Base-by-base conservation (phyloP, 2,329 filamentous ascomycete genomes). In the Sporothrix schenckii region DNA sequence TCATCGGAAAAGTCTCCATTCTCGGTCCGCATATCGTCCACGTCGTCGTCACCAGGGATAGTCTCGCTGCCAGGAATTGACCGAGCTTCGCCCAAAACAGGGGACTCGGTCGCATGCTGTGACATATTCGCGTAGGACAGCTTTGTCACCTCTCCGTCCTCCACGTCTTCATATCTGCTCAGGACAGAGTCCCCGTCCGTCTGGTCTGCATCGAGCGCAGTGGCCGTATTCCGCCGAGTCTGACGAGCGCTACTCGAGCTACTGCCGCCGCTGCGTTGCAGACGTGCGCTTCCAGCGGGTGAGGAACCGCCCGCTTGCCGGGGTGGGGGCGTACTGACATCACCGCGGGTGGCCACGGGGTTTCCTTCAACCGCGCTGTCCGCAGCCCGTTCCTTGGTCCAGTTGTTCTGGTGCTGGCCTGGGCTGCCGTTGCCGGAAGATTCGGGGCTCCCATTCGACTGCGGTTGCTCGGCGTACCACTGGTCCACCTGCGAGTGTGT, bases 401-500 rank as follows among this genome's bases (percentile, higher is more conserved):
- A 79, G 0, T 75, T 76, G 49, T 72, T 76, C n/a, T 72, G 70
- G 4, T 69, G 74, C 24, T 68, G 60, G 60, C 16, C 65, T 0
- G 10, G 68, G 54, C 67, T 71, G 47, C 66, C 66, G 6, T 56
- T 72, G 13, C 66, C 50, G 30, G 73, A 72, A 3, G 74, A 73
- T n/a, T 69, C 72, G 3, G 70, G 67, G 63, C 34, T 53, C n/a
- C 39, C 27, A 5, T 65, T 47, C 14, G 41, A 21, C 10, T 76
- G 74, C 30, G 76, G 72, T 10, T 75, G 75, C 41, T 80, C 80
- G 0, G 79, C 77, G 72, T 83, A 83, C 83, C 83, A 85, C 70
- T 86, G 84, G 60, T 90, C 88, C 49, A 83, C 78, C 41, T 79
- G 82, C 2, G 92, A 87, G 74, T 92, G 88, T 0, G 91, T 94